These are phyloP conservation scores for Pleomassaria siparia DNA, from an alignment of 2,329 filamentous ascomycete genomes.

Conservation along the genomic window DNA sequence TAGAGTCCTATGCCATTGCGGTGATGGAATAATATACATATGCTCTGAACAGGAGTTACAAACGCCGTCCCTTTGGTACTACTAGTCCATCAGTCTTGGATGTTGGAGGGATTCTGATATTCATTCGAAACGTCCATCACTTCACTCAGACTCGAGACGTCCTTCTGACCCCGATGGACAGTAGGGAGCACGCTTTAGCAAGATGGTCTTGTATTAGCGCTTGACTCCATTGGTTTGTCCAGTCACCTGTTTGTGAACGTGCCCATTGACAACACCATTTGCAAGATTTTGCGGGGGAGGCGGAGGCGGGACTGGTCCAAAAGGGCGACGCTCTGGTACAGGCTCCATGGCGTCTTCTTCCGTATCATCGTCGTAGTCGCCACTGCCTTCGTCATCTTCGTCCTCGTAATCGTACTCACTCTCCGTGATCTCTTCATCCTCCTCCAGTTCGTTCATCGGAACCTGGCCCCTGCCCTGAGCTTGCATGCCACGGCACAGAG, in stretches of 20 bases:
- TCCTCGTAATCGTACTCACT: constrained; percentile 46
- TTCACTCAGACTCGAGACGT: background rate
- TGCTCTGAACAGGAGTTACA: background rate
- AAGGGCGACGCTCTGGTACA: constrained; percentile 35
- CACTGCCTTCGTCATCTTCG: constrained; percentile 48
- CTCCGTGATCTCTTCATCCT: constrained; percentile 58
- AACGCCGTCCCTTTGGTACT: background rate
- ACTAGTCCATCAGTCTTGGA: background rate
- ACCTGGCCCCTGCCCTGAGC: constrained; percentile 82
- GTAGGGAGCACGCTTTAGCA: background rate
- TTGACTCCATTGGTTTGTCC: constrained; percentile 44
- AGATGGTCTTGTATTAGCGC: constrained; percentile 33
- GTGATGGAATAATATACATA: constrained; percentile 1
- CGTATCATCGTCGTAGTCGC: constrained; percentile 58
- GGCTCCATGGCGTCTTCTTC: constrained; percentile 55
- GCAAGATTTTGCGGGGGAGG: constrained; percentile 35
- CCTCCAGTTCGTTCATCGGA: constrained; percentile 50
- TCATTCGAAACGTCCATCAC: background rate
- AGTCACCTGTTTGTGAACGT: constrained; percentile 42
- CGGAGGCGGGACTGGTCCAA: constrained; percentile 41
- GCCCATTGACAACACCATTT: constrained; percentile 40
- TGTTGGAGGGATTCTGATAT: background rate
- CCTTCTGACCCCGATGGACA: background rate
- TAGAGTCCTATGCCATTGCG: background rate
- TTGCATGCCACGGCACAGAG: constrained; percentile 95